These are phyloP conservation scores for Lasiosphaeris hirsuta DNA, from an alignment of 495 filamentous ascomycete genomes.

Conservation along the genomic window DNA sequence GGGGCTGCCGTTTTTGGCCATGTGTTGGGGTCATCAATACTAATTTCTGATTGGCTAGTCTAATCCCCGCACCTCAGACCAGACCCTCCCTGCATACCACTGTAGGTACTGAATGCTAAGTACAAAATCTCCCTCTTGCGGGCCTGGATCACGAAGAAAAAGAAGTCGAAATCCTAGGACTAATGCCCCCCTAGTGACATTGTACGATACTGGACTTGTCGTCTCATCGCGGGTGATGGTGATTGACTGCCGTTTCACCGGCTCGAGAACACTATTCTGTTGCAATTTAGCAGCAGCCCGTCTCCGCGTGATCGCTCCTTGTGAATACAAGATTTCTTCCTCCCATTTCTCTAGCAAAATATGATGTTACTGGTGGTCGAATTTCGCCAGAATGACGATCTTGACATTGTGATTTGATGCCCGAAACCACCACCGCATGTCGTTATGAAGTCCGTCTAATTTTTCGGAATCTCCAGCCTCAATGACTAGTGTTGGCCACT, in stretches of 20 bases:
- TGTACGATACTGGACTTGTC: conserved; percentile 15
- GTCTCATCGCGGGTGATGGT: not conserved
- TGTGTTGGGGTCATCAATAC: no score
- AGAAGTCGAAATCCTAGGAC: conserved; percentile 14
- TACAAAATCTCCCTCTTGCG: no score
- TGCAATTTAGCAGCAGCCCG: conserved; percentile 4
- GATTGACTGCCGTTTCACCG: no score
- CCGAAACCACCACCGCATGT: no score
- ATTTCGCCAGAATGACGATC: conserved; percentile 2
- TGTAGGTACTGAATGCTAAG: no score
- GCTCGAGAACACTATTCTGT: no score
- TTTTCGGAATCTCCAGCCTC: no score
- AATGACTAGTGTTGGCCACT: no score
- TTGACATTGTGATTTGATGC: not conserved
- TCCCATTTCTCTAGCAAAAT: conserved; percentile 15
- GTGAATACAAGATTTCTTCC: conserved; percentile 1
- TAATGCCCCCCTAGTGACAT: conserved; percentile 16
- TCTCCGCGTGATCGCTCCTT: conserved; percentile 9
- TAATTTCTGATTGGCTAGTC: no score
- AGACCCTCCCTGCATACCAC: not conserved
- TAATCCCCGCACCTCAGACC: not conserved
- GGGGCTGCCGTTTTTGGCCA: no score
- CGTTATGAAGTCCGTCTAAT: no score
- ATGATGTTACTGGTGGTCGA: conserved; percentile 2
- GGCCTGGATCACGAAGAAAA: no score